Evolutionary conservation across 306 rosid species (phyloP), one percentile per base, ranked within the genome.

Genomic region (Begonia peltatifolia): DNA sequence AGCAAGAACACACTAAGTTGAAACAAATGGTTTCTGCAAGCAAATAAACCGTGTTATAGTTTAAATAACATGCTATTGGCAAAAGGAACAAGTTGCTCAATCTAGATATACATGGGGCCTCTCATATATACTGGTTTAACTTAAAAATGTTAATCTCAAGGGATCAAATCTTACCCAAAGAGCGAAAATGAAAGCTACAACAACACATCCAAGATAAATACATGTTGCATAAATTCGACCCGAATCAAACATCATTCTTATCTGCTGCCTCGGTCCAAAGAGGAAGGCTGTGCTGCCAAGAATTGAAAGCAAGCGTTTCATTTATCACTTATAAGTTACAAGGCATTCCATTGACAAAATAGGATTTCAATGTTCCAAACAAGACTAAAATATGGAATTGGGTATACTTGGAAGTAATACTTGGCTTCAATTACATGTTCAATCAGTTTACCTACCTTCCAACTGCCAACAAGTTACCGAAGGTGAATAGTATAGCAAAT

Each of bases 281-380:
- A 90, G 95, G 79, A 90, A 86, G 52, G 76, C 94, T 73, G 99
- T 90, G 77, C 99, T 90, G 99, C 70, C 83, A 74, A 59, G 8
- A 30, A 78, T 22, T 61, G 60, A 59, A 62, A 73, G 35, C 35
- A 25, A 25, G 35, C 35, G 6, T 25, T 25, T 30, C 9, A 7
- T 5, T 30, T 3, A 30, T 30, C 38, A 30, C 38, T 30, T 30
- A 5, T 3, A 7, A 30, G 38, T 30, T 30, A 7, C 38, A 30
- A 30, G 38, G 8, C 38, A 30, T 30, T 3, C 6, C 9, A 5
- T 30, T 30, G 6, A 30, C 59, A 44, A 53, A 44, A 50, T 9
- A 11, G 38, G 9, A 30, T 5, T 30, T 30, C 38, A 30, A 30
- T 30, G 38, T 36, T 30, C 38, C 38, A 30, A 30, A 5, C 38